A percentile compares a stretch with the other conserved stretches of the same genome.
Evolutionary conservation across 148 eudicot genomes (phyloP).

Genomic region (Vaccinium corymbosum): DNA sequence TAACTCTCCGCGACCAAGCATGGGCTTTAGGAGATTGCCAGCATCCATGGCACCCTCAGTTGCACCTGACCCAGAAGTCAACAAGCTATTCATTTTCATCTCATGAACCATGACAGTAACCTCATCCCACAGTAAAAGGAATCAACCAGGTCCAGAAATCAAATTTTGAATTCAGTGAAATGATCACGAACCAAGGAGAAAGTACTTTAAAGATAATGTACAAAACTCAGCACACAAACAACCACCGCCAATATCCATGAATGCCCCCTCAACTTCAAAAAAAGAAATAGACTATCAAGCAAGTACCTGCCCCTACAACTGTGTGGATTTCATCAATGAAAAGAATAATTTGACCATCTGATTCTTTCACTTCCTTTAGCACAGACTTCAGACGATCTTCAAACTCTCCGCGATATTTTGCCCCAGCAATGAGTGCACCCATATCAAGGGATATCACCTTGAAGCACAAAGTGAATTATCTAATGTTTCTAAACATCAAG

Average conservation of each 20-base stretch:
- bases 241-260: not conserved
- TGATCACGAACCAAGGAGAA: not conserved
- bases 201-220: not conserved
- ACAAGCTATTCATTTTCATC: not conserved
- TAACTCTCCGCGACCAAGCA: constrained; percentile 96
- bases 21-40: constrained; percentile 93
- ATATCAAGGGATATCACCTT: constrained; percentile 92
- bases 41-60: constrained; percentile 99
- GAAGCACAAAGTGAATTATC: constrained; percentile 9
- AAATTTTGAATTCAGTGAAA: not conserved
- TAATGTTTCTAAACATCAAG: not conserved
- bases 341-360: constrained; percentile 85
- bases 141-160: not conserved
- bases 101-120: not conserved
- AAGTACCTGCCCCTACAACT: constrained; percentile 93
- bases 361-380: constrained; percentile 84
- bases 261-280: not conserved
- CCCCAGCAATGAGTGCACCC: constrained; percentile 98
- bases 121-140: not conserved
- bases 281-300: not conserved
- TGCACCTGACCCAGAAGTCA: constrained; percentile 54
- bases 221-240: not conserved
- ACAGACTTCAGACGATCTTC: constrained; percentile 95
- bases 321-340: constrained; percentile 97
- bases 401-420: constrained; percentile 93